Base-by-base conservation (phyloP, 345 rosid species). In the Melaleuca quinquenervia region DNA sequence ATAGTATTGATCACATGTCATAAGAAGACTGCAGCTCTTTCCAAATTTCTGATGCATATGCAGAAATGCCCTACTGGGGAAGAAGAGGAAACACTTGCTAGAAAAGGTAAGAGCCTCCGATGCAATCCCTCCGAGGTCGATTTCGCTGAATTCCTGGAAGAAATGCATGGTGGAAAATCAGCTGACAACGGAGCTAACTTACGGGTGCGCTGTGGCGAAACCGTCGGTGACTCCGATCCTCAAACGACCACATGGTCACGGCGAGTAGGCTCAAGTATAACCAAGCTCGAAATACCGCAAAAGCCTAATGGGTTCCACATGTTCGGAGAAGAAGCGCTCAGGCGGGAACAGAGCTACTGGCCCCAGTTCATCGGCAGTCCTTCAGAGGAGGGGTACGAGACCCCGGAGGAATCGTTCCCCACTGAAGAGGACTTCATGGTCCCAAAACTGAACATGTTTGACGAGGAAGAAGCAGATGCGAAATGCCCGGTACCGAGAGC, bases 381-480 rank as follows among this genome's bases (percentile, higher is more conserved):
- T n/a, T 64, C 78, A 64, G 95, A 93, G 22, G 93, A 95, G 84
- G 98, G 94, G 3, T 95, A 96, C 82, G 98, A 92, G 87, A 92
- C 97, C 70, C 94, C 94, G 26, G 98, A 94, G 85, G 98, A 96
- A 85, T 88, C 94, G 52, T 85, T 89, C 84, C 87, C 93, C 58
- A 82, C 93, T 1, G 98, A 97, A 87, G 95, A 94, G 89, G 98
- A 94, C 74, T 93, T 95, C 90, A 91, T 91, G 90, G 83, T 88
- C 88, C 88, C 91, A 1, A 95, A 97, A 86, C 86, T 86, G 41
- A 94, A 94, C 85, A 88, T 95, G 82, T 94, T 94, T 16, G 96
- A 93, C 21, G 96, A 92, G 80, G 91, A 92, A 20, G 91, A 88
- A 6, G 93, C 91, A 83, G 94, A 90, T n/a, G 91, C 91, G 7